Evolutionary conservation across 768 basidiomycete species (phyloP), one percentile per base, ranked within the genome.

Genomic region (Mycena kentingensis): DNA sequence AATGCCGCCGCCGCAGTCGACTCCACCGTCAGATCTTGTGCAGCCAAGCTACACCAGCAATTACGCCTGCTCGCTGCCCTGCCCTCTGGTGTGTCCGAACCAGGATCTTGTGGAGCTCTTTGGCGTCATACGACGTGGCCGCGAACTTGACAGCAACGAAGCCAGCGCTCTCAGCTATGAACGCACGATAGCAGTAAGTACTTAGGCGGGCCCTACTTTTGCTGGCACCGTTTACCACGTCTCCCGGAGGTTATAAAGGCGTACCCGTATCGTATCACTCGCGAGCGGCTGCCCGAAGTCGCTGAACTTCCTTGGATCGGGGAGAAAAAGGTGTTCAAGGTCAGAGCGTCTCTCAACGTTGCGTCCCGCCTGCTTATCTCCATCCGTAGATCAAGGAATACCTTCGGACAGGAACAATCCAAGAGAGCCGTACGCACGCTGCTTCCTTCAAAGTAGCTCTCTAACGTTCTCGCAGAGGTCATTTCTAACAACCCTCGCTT

Each of bases 161-260:
- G 72, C 81, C 25, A 89, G 86, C 60, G 82, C 84, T 34, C 68
- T 93, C 42, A 84, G 83, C 54, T 93, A 93, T 58, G 76, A 83
- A 28, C 77, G 88, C 42, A 83, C 87, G 2, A 83, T 90, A 57
- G 76, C 83, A n/a, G 86, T 87, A 63, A 58, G 83, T 25, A 36
- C 32, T n/a, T 49, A n/a, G n/a, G n/a, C n/a, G n/a, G n/a, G n/a
- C 31, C 21, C 36, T 39, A 46, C 27, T 27, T 39, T 13, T 26
- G 7, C 10, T 44, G 24, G 44, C 6, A 48, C 24, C 11, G 50
- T 27, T 51, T 58, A 19, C 34, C 16, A 22, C 59, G 2, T 58
- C 31, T 21, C 15, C 32, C 46, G 16, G 46, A 82, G 82, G 54
- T 67, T 15, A 64, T 83, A 49, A 82, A 83, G 73, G 82, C 81